These are phyloP conservation scores for Talaromyces liani DNA, from an alignment of 495 filamentous ascomycete species.

Conservation along the genomic window DNA sequence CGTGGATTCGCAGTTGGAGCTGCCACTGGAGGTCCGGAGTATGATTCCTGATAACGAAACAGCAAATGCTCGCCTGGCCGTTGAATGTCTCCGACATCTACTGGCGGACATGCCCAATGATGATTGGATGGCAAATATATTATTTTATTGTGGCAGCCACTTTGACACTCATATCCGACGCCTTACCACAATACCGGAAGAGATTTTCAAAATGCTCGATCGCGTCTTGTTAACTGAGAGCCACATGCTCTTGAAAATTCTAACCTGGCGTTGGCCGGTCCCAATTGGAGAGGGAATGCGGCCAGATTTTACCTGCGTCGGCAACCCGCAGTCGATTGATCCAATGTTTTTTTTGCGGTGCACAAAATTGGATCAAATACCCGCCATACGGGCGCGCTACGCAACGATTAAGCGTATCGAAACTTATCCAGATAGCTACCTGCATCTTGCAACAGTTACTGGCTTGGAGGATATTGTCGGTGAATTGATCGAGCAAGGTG, in stretches of 20 bases:
- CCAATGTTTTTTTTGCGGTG: not conserved
- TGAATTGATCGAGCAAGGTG: not conserved
- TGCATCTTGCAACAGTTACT: not conserved
- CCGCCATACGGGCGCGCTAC: not conserved
- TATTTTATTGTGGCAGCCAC: not conserved
- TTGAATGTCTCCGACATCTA: slow-evolving; percentile 1
- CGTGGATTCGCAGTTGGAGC: not conserved
- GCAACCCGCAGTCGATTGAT: not conserved
- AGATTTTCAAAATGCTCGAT: not conserved
- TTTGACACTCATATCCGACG: slow-evolving; percentile 1
- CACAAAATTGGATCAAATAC: not conserved
- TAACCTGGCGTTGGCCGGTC: not conserved
- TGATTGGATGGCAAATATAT: not conserved
- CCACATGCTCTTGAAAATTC: not conserved
- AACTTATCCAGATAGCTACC: not conserved
- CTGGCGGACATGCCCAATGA: not conserved
- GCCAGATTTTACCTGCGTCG: not conserved
- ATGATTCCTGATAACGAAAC: not conserved
- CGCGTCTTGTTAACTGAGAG: not conserved
- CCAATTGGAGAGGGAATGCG: not conserved
- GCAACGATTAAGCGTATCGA: not conserved
- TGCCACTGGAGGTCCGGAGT: not conserved
- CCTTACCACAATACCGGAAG: not conserved
- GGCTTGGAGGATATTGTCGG: not conserved
- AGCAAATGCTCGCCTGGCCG: not conserved